Percentiles rank a stretch among this genome's conserved stretches.
Evolutionary conservation across 2,329 filamentous ascomycete species (phyloP).

Genomic region (Pseudogymnoascus sp.): DNA sequence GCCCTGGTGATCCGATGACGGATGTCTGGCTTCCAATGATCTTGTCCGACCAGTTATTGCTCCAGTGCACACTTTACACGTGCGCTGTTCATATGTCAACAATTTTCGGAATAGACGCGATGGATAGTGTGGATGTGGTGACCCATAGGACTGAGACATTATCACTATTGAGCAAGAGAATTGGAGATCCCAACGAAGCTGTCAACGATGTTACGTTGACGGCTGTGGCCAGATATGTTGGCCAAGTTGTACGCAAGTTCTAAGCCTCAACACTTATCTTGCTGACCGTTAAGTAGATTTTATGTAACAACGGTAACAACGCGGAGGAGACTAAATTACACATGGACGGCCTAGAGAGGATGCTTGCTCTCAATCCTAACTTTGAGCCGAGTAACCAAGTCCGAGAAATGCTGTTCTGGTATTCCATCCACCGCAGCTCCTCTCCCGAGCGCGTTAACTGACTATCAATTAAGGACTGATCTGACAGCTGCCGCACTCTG

Average conservation of each 20-base stretch:
- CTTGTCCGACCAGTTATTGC: constrained; percentile 2
- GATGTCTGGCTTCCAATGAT: constrained; percentile 10
- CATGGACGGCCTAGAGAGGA: constrained; percentile 5
- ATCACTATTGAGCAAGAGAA: background rate
- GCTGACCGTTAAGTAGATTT: background rate
- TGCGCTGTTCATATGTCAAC: constrained; percentile 3
- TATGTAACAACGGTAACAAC: background rate
- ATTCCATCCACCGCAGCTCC: background rate
- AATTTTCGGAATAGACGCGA: constrained; percentile 9
- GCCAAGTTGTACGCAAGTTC: constrained; percentile 6
- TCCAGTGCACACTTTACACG: background rate
- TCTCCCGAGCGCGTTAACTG: background rate
- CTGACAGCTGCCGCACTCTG: constrained; percentile 3
- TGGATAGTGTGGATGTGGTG: constrained; percentile 1
- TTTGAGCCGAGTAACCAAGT: background rate
- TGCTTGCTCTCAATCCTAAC: background rate
- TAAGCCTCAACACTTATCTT: background rate
- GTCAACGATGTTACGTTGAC: constrained; percentile 9
- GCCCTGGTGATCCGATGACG: constrained; percentile 7
- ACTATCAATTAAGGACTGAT: background rate
- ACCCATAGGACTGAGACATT: background rate
- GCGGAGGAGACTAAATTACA: constrained; percentile 4
- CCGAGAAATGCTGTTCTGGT: constrained; percentile 10
- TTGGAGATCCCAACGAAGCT: background rate
- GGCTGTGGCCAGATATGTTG: background rate